Conservation (phyloP, 2,329 filamentous ascomycete genomes). For the Dactylellina drechsleri region DNA sequence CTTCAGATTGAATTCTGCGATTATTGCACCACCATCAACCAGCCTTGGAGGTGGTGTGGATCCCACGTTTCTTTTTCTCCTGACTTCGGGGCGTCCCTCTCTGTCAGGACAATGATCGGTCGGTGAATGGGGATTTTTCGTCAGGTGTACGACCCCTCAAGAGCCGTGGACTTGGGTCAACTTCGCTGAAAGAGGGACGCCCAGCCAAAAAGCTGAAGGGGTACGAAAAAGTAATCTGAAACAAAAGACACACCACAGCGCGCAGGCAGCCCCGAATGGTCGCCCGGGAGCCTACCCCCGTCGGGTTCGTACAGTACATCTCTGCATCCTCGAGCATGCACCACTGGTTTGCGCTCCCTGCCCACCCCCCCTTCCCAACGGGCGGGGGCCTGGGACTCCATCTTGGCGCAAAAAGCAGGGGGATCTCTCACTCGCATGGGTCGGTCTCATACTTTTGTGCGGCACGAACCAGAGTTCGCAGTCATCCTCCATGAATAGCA, state of each 20-base stretch:
- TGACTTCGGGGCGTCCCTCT: not conserved
- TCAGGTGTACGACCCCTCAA: constrained; percentile 1
- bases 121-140: not conserved
- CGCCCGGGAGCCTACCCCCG: not conserved
- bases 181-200: too few relatives aligned
- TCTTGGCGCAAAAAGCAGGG: not conserved
- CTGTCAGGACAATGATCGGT: not conserved
- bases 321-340: not conserved
- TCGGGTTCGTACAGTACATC: not conserved
- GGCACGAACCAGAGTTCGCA: constrained; percentile 1
- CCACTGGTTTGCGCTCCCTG: not conserved
- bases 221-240: too few relatives aligned
- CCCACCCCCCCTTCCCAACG: not conserved
- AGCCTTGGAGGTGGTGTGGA: not conserved
- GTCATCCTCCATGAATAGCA: not conserved
- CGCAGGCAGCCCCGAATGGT: not conserved
- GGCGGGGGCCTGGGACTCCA: not conserved
- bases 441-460: not conserved
- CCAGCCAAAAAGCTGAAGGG: too few relatives aligned
- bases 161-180: not conserved
- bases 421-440: not conserved
- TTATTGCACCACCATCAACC: too few relatives aligned
- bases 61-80: not conserved
- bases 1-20: not conserved
- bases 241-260: too few relatives aligned